Conservation (phyloP, 129 eudicot genomes). For the Ambrosia artemisiifolia region DNA sequence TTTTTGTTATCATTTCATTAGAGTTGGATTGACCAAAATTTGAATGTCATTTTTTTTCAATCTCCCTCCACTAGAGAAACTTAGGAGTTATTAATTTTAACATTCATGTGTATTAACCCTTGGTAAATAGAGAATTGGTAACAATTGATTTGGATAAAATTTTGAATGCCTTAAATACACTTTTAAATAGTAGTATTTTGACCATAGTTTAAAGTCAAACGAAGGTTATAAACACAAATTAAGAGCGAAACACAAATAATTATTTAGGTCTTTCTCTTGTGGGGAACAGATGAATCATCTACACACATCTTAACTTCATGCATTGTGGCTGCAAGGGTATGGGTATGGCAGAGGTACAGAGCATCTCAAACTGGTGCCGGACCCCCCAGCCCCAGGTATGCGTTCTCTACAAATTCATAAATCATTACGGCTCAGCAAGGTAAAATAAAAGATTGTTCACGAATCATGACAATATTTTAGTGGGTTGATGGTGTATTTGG, state of each 20-base stretch:
- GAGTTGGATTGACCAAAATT: slow-evolving; percentile 17
- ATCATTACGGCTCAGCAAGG: too few relatives aligned
- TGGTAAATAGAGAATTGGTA: not conserved
- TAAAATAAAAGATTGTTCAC: too few relatives aligned
- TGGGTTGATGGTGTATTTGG: too few relatives aligned
- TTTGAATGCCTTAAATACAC: not conserved
- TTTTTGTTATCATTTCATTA: slow-evolving; percentile 2
- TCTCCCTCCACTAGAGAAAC: slow-evolving; percentile 3
- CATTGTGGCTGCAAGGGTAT: too few relatives aligned
- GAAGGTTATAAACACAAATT: not conserved
- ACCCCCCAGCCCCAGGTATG: too few relatives aligned
- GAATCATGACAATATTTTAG: too few relatives aligned
- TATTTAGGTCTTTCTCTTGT: too few relatives aligned
- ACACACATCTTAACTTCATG: too few relatives aligned
- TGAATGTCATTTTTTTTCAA: not conserved
- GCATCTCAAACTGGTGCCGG: too few relatives aligned
- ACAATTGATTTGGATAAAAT: not conserved
- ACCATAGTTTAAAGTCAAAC: not conserved
- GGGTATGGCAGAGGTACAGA: too few relatives aligned
- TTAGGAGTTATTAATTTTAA: not conserved
- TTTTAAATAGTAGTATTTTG: not conserved
- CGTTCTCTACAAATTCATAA: too few relatives aligned
- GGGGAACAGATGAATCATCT: too few relatives aligned
- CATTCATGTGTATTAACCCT: not conserved
- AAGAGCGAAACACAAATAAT: not conserved